These are phyloP conservation scores for Phytophthora pini DNA, from an alignment of 352 stramenopile genomes.

Conservation along the genomic window DNA sequence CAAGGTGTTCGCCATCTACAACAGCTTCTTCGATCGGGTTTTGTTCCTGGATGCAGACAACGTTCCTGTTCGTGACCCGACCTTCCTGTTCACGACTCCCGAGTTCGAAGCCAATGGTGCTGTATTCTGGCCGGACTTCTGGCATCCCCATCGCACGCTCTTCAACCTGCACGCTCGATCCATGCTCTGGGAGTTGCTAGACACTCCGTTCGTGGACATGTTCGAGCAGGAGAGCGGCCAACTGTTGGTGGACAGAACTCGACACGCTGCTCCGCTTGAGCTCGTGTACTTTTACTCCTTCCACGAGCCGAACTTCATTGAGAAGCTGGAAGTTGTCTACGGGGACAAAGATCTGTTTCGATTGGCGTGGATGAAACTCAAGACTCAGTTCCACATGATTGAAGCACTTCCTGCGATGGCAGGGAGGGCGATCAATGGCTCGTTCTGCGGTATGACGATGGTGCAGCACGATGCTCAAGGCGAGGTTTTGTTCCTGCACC, in stretches of 20 bases:
- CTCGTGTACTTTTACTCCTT: constrained; percentile 55
- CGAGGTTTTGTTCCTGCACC: constrained; percentile 54
- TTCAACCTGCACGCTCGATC: constrained; percentile 63
- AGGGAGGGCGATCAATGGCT: constrained; percentile 36
- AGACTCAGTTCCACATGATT: constrained; percentile 52
- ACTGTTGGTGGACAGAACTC: constrained; percentile 50
- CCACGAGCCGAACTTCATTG: constrained; percentile 40
- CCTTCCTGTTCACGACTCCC: constrained; percentile 45
- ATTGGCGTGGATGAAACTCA: constrained; percentile 58
- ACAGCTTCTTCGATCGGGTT: constrained; percentile 51
- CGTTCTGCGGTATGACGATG: constrained; percentile 64
- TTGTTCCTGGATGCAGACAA: constrained; percentile 71
- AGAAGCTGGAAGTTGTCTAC: constrained; percentile 42
- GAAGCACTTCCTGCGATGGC: constrained; percentile 42
- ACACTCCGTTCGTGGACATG: constrained; percentile 51
- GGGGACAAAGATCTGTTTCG: constrained; percentile 70
- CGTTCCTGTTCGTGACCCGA: constrained; percentile 49
- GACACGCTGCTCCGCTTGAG: constrained; percentile 37
- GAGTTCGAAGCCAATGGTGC: constrained; percentile 49
- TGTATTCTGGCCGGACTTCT: constrained; percentile 79
- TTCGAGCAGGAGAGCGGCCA: constrained; percentile 76
- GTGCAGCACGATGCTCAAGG: constrained; percentile 45
- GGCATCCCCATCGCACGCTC: constrained; percentile 54
- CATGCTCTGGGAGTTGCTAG: constrained; percentile 62
- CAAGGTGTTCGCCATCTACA: constrained; percentile 58